phyloP scores from a whole-genome alignment of 1,139 yeast genomes.

The Protomyces macrosporus region DNA sequence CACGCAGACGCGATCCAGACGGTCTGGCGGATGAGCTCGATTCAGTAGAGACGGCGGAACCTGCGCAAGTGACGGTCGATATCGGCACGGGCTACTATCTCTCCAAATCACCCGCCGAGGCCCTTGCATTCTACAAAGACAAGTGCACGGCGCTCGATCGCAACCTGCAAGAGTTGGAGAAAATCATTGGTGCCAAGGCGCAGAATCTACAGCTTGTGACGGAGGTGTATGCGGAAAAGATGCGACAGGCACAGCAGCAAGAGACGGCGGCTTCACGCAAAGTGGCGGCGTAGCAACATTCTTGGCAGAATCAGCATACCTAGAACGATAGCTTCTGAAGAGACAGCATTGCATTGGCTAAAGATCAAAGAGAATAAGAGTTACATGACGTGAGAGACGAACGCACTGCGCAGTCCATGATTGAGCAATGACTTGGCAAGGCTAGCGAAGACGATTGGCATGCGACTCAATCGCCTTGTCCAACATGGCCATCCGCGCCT shows the following conservation, averaged over 20 bases:
- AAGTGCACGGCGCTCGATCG: constrained; percentile 67
- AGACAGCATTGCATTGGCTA: too few species aligned
- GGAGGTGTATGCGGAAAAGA: constrained; percentile 23
- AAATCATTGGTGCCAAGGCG: constrained; percentile 47
- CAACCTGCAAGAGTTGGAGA: constrained; percentile 69
- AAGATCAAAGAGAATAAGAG: too few species aligned
- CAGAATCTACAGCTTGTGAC: constrained; percentile 20
- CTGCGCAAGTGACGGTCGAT: constrained; percentile 75
- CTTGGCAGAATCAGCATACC: too few species aligned
- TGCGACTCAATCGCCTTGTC: background rate
- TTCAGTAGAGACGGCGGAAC: constrained; percentile 38
- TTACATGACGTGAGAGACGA: too few species aligned
- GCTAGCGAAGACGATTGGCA: background rate
- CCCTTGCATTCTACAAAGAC: constrained; percentile 64
- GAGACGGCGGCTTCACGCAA: too few species aligned
- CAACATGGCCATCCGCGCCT: background rate
- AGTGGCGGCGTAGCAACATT: too few species aligned
- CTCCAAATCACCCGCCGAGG: constrained; percentile 66
- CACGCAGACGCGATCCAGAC: background rate
- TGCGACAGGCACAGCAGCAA: constrained; percentile 13
- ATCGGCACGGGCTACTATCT: constrained; percentile 95
- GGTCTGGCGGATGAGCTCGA: background rate
- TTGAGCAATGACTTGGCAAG: too few species aligned
- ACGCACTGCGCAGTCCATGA: too few species aligned
- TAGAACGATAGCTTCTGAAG: too few species aligned